A percentile compares a stretch with the other conserved stretches of the same genome.
Conservation (phyloP, 2,329 filamentous ascomycete genomes). For the Escovopsis sp. region DNA sequence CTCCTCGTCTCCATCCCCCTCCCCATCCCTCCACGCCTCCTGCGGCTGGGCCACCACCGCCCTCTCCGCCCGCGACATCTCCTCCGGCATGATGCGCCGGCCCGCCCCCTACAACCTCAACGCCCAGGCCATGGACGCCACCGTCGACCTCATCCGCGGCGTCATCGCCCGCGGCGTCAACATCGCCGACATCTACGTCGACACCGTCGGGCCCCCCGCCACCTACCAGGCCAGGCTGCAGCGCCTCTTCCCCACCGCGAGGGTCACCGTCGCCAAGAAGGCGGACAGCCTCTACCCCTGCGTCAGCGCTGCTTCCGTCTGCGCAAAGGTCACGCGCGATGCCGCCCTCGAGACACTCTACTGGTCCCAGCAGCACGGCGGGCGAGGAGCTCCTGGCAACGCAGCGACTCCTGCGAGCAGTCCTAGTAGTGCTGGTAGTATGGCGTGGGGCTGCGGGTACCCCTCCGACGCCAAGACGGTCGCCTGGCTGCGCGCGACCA, state of each 20-base stretch:
- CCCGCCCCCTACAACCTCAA: constrained; percentile 72
- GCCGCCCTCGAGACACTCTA: constrained; percentile 72
- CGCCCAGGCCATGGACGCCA: constrained; percentile 88
- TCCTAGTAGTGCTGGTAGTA: too few species aligned
- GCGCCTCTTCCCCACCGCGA: constrained; percentile 62
- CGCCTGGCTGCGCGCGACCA: constrained; percentile 67
- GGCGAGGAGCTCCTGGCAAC: constrained; percentile 16
- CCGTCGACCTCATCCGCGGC: constrained; percentile 62
- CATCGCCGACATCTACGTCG: constrained; percentile 79
- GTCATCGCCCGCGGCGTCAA: constrained; percentile 68
- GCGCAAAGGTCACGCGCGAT: constrained; percentile 91
- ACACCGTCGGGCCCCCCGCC: constrained; percentile 75
- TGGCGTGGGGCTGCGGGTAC: constrained; percentile 80
- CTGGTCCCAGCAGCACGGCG: constrained; percentile 21
- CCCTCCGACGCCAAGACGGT: constrained; percentile 73
- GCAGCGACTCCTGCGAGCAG: too few species aligned
- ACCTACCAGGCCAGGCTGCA: constrained; percentile 76
- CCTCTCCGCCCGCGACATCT: constrained; percentile 74
- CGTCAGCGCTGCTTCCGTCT: constrained; percentile 86
- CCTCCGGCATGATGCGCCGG: constrained; percentile 58
- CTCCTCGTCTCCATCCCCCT: constrained; percentile 50
- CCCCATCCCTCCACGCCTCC: constrained; percentile 24
- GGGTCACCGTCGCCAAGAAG: constrained; percentile 72
- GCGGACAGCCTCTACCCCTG: constrained; percentile 85
- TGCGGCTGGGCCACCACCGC: constrained; percentile 76